Evolutionary conservation across 345 rosid species (phyloP).

Genomic region (Punica granatum): DNA sequence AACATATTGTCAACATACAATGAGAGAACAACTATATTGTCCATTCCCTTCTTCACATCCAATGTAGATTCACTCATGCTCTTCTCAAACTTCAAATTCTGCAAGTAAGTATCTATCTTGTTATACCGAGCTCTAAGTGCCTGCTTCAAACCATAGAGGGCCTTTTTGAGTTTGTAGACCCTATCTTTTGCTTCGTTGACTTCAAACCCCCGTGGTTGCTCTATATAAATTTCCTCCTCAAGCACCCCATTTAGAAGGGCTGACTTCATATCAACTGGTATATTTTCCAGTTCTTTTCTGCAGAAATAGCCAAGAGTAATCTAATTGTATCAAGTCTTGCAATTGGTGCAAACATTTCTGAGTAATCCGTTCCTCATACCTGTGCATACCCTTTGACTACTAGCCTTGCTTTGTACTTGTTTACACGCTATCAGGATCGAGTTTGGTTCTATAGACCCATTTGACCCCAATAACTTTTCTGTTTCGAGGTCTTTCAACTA

Average conservation of each 20-base stretch:
- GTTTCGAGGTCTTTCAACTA: not conserved
- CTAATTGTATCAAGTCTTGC: not conserved
- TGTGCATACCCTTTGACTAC: not conserved
- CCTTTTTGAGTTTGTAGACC: conserved; percentile 4
- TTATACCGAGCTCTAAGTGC: not conserved
- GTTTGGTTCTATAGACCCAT: conserved; percentile 6
- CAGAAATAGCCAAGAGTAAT: not conserved
- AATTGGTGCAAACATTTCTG: not conserved
- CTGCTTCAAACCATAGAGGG: not conserved
- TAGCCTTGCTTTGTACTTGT: conserved; percentile 5
- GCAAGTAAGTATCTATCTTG: not conserved
- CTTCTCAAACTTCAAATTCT: not conserved
- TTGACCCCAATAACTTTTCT: conserved; percentile 9
- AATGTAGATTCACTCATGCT: not conserved
- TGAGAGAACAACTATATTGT: not conserved
- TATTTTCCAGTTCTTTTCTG: not conserved
- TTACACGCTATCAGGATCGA: conserved; percentile 6
- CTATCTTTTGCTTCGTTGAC: not conserved
- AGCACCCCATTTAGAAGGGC: not conserved
- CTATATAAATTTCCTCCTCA: not conserved
- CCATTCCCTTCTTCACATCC: not conserved
- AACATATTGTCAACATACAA: conserved; percentile 7
- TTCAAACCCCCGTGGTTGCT: not conserved
- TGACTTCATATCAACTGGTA: conserved; percentile 3
- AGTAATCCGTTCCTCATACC: not conserved